A percentile compares a stretch with the other conserved stretches of the same genome.
Evolutionary conservation across 768 basidiomycete species (phyloP).

Genomic region (Cubamyces lactineus): DNA sequence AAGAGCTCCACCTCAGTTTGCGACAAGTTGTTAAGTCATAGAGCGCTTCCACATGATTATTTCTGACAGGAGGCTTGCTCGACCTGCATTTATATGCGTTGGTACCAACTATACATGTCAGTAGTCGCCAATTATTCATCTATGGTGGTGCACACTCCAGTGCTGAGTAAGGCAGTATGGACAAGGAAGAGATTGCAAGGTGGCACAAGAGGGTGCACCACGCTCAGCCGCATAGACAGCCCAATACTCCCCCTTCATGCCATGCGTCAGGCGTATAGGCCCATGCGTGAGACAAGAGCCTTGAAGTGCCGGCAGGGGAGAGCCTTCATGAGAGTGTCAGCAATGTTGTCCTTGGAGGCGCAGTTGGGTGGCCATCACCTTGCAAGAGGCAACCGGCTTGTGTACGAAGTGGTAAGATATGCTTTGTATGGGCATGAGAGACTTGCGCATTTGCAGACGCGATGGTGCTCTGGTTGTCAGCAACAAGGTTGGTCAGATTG

Average conservation of each 20-base stretch:
- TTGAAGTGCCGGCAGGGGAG: neutral
- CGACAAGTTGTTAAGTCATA: too few species aligned
- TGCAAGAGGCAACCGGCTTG: conserved; percentile 15
- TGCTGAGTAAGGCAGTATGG: too few species aligned
- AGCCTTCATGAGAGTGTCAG: conserved; percentile 3
- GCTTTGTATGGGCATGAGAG: conserved; percentile 37
- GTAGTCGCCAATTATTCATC: too few species aligned
- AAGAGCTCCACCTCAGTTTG: too few species aligned
- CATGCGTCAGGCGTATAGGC: neutral
- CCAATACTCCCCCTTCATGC: neutral
- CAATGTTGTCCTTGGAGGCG: neutral
- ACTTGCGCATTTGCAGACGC: conserved; percentile 27
- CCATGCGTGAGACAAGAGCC: neutral
- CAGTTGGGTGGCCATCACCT: neutral
- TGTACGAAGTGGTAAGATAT: conserved; percentile 36
- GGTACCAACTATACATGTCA: too few species aligned
- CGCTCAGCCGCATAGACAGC: too few species aligned
- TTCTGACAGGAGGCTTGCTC: too few species aligned
- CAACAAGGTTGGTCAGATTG: conserved; percentile 11
- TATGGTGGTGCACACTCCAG: too few species aligned
- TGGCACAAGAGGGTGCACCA: too few species aligned
- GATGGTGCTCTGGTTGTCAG: conserved; percentile 28
- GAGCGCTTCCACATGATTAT: too few species aligned
- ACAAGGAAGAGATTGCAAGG: too few species aligned
- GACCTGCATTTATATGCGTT: too few species aligned